These are phyloP conservation scores for Heracleum sosnowskyi DNA, from an alignment of 129 eudicot species.

Conservation along the genomic window DNA sequence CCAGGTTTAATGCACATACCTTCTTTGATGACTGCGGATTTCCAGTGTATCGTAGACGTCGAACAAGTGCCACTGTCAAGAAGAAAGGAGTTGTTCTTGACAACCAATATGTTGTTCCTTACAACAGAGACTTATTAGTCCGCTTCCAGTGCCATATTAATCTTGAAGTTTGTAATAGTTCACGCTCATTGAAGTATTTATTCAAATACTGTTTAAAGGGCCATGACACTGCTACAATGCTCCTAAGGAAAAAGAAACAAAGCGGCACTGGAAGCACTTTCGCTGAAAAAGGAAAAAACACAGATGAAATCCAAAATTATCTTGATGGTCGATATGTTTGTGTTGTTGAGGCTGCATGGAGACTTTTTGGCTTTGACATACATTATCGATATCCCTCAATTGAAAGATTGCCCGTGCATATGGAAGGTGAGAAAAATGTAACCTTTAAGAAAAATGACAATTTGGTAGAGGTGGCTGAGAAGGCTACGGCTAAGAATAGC, in stretches of 20 bases:
- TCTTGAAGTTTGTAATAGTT: neutral
- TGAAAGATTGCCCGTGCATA: constrained; percentile 10
- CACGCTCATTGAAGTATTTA: neutral
- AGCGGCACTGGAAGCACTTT: neutral
- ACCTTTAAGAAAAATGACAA: neutral
- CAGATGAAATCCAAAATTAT: constrained; percentile 7
- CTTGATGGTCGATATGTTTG: constrained; percentile 8
- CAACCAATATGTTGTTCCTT: constrained; percentile 1
- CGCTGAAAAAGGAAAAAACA: neutral
- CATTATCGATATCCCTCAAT: constrained; percentile 14
- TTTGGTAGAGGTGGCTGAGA: neutral
- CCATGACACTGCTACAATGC: neutral
- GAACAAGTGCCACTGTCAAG: too few species aligned
- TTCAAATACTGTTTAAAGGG: constrained; percentile 6
- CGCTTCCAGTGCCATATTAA: neutral
- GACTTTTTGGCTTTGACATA: constrained; percentile 14
- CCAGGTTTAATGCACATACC: too few species aligned
- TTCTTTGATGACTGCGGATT: too few species aligned
- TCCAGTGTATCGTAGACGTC: too few species aligned
- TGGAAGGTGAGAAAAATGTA: constrained; percentile 5
- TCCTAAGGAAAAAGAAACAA: neutral
- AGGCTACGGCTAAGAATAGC: neutral
- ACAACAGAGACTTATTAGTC: neutral
- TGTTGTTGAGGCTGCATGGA: constrained; percentile 17
- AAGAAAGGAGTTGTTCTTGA: neutral